These are phyloP conservation scores for Parasitella parasitica DNA, from an alignment of 371 early-diverging fungal genomes.

Conservation along the genomic window DNA sequence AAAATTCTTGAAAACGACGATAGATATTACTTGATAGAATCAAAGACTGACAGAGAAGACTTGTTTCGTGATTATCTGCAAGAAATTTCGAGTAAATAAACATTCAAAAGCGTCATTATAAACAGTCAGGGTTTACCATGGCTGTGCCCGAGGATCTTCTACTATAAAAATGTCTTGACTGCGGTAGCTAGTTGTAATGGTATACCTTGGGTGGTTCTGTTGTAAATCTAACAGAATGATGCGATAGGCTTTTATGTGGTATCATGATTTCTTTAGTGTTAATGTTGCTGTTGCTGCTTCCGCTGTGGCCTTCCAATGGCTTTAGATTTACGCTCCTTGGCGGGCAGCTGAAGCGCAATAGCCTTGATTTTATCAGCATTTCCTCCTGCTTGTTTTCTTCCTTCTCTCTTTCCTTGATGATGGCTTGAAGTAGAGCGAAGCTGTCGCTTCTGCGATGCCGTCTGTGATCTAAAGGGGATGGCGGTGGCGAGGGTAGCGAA, in stretches of 20 bases:
- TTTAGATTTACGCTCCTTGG: neutral
- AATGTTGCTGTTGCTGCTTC: neutral
- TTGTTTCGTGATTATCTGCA: conserved; percentile 61
- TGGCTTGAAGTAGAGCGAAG: conserved; percentile 34
- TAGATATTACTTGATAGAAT: conserved; percentile 56
- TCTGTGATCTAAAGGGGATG: conserved; percentile 14
- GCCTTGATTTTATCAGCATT: conserved; percentile 18
- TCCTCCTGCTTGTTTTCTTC: conserved; percentile 34
- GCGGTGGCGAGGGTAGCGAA: conserved; percentile 25
- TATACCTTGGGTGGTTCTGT: conserved; percentile 40
- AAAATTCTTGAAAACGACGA: conserved; percentile 55
- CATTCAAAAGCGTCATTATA: neutral
- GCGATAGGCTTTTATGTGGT: conserved; percentile 24
- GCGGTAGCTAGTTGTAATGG: conserved; percentile 17
- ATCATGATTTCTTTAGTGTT: neutral
- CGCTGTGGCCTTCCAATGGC: neutral
- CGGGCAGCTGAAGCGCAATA: conserved; percentile 7
- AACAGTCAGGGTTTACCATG: neutral
- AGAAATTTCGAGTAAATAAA: conserved; percentile 11
- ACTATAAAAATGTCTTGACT: neutral
- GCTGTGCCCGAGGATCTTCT: too few relatives aligned
- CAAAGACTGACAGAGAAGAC: conserved; percentile 59
- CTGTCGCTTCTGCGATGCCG: conserved; percentile 38
- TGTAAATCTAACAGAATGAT: conserved; percentile 39
- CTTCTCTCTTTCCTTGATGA: conserved; percentile 40